These are phyloP conservation scores for Kandelia obovata DNA, from an alignment of 345 rosid genomes.

Conservation along the genomic window DNA sequence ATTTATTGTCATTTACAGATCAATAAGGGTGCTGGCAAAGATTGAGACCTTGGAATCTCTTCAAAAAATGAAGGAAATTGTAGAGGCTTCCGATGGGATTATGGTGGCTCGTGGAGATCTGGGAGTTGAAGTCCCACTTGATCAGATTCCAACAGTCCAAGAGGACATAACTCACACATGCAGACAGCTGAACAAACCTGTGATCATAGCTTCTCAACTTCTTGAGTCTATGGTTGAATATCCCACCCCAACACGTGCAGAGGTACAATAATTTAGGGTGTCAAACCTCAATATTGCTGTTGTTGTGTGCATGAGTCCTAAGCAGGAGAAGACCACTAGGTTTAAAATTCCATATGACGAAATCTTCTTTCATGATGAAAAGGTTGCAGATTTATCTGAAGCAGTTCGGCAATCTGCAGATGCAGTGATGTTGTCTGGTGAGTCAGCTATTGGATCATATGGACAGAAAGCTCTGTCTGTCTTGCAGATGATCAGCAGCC, in stretches of 20 bases:
- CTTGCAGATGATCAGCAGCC: slow-evolving; percentile 47
- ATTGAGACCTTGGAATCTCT: slow-evolving; percentile 67
- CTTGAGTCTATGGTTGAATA: slow-evolving; percentile 78
- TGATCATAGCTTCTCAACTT: slow-evolving; percentile 71
- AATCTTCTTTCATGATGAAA: slow-evolving; percentile 13
- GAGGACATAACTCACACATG: slow-evolving; percentile 46
- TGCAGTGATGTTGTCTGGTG: slow-evolving; percentile 74
- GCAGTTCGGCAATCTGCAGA: slow-evolving; percentile 66
- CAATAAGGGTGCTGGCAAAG: slow-evolving; percentile 61
- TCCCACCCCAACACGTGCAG: slow-evolving; percentile 78
- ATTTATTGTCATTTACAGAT: slow-evolving; percentile 29
- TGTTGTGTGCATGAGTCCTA: neutral
- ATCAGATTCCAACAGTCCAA: slow-evolving; percentile 67
- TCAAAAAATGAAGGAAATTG: slow-evolving; percentile 52
- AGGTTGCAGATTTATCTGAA: slow-evolving; percentile 82
- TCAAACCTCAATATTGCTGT: neutral
- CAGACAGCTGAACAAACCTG: slow-evolving; percentile 67
- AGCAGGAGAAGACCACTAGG: neutral
- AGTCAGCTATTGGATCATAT: slow-evolving; percentile 60
- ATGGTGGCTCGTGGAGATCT: slow-evolving; percentile 82
- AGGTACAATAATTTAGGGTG: slow-evolving; percentile 32
- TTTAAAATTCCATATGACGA: neutral
- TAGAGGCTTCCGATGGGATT: slow-evolving; percentile 65
- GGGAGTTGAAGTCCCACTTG: slow-evolving; percentile 71
- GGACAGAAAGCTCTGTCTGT: slow-evolving; percentile 67